Evolutionary conservation across 2,329 filamentous ascomycete genomes (phyloP).

Genomic region (Aurifilum marmelostoma): DNA sequence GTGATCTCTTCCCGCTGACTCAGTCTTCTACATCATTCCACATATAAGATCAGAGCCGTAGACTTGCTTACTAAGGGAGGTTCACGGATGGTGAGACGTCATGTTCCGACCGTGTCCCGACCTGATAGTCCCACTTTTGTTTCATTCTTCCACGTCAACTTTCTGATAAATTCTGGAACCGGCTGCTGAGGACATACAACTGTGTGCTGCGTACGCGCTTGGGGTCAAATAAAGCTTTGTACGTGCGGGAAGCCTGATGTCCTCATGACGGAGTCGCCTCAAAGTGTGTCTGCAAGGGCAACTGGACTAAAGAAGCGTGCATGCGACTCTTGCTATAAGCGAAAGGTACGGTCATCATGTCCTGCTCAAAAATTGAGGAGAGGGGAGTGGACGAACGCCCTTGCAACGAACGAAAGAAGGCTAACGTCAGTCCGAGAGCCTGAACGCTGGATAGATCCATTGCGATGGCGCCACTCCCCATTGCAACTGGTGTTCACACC

Average conservation of each 20-base stretch:
- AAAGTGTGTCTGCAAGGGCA: not conserved
- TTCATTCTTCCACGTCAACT: not conserved
- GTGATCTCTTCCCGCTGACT: not conserved
- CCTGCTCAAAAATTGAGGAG: not conserved
- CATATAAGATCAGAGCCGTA: not conserved
- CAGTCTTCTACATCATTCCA: not conserved
- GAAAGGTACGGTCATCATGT: slow-evolving; percentile 44
- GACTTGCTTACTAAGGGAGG: not conserved
- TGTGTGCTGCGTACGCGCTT: not conserved
- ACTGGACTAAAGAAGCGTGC: slow-evolving; percentile 38
- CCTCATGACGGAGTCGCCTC: not conserved
- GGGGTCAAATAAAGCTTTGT: not conserved
- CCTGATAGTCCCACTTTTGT: not conserved
- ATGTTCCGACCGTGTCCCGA: not conserved
- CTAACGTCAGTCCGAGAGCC: not conserved
- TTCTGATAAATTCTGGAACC: not conserved
- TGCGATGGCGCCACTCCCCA: slow-evolving; percentile 48
- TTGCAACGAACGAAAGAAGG: too few relatives aligned
- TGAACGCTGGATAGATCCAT: slow-evolving; percentile 46
- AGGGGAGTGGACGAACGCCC: too few relatives aligned
- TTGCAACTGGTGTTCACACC: slow-evolving; percentile 56
- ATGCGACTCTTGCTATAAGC: slow-evolving; percentile 53
- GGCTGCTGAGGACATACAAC: not conserved
- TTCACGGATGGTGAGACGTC: not conserved
- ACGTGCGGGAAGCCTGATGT: not conserved